Evolutionary conservation across 106 monocot species (phyloP).

Genomic region (Dendrobium huoshanense): DNA sequence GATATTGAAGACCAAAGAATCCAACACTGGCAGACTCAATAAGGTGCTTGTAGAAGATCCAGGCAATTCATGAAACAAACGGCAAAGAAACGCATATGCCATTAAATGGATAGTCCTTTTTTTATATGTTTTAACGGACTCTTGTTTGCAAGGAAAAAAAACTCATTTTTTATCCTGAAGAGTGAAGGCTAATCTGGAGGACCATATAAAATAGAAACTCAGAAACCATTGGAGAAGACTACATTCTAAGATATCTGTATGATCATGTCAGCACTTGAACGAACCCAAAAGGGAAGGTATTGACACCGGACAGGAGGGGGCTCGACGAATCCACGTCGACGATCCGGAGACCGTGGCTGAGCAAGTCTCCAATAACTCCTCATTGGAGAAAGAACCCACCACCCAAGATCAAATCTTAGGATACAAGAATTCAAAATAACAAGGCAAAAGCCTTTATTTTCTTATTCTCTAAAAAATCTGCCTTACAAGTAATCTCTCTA

Average conservation of each 20-base stretch:
- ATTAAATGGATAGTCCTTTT: not conserved
- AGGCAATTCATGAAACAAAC: slow-evolving; percentile 1
- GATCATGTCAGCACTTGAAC: not conserved
- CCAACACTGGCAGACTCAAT: not conserved
- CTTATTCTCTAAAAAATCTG: too few relatives aligned
- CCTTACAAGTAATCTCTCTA: too few relatives aligned
- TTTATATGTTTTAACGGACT: not conserved
- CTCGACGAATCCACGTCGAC: too few relatives aligned
- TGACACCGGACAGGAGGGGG: too few relatives aligned
- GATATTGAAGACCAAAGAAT: not conserved
- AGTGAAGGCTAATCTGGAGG: not conserved
- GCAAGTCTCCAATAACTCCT: too few relatives aligned
- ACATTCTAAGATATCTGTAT: not conserved
- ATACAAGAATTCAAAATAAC: too few relatives aligned
- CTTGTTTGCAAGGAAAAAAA: not conserved
- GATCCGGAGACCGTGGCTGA: too few relatives aligned
- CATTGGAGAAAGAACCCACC: too few relatives aligned
- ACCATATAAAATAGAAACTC: not conserved
- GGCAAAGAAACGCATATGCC: not conserved
- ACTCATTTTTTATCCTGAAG: not conserved
- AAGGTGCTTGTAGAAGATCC: not conserved
- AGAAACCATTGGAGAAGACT: not conserved
- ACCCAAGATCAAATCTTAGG: too few relatives aligned
- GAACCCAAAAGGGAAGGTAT: not conserved
- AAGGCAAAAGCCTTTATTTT: too few relatives aligned